These are phyloP conservation scores for Wickerhamomyces queroliae DNA, from an alignment of 805 yeast genomes.

Conservation along the genomic window DNA sequence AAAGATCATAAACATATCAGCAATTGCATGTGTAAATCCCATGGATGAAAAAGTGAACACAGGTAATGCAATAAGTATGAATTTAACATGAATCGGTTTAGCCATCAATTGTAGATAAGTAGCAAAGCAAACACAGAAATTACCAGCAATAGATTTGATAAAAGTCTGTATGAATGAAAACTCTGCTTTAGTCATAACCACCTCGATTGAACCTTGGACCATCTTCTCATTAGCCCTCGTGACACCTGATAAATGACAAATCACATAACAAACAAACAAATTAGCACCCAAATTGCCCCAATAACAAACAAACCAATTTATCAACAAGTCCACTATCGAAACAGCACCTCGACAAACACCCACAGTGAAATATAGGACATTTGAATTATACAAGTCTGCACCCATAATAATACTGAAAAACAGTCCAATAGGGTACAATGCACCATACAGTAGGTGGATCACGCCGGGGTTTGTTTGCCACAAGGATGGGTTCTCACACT, in stretches of 20 bases:
- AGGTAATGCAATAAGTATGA: conserved; percentile 58
- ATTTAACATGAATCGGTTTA: conserved; percentile 73
- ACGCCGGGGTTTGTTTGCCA: conserved; percentile 43
- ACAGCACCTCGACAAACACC: conserved; percentile 70
- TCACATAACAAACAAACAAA: conserved; percentile 59
- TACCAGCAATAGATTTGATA: conserved; percentile 66
- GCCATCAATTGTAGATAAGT: conserved; percentile 74
- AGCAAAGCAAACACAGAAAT: conserved; percentile 71
- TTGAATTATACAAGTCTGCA: conserved; percentile 70
- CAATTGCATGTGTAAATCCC: conserved; percentile 79
- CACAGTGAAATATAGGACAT: conserved; percentile 63
- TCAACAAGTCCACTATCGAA: conserved; percentile 50
- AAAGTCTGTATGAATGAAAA: conserved; percentile 56
- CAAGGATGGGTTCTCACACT: conserved; percentile 43
- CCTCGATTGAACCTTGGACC: conserved; percentile 40
- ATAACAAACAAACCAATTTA: conserved; percentile 66
- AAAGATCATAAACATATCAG: conserved; percentile 69
- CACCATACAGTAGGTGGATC: conserved; percentile 50
- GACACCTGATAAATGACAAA: conserved; percentile 52
- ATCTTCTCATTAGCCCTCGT: conserved; percentile 35
- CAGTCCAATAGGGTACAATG: conserved; percentile 63
- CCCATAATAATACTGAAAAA: conserved; percentile 74
- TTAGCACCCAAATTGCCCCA: conserved; percentile 59
- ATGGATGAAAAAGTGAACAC: conserved; percentile 70
- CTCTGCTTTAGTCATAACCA: conserved; percentile 38